phyloP scores from a whole-genome alignment of 148 eudicot genomes.

The Pharnaceum exiguum region DNA sequence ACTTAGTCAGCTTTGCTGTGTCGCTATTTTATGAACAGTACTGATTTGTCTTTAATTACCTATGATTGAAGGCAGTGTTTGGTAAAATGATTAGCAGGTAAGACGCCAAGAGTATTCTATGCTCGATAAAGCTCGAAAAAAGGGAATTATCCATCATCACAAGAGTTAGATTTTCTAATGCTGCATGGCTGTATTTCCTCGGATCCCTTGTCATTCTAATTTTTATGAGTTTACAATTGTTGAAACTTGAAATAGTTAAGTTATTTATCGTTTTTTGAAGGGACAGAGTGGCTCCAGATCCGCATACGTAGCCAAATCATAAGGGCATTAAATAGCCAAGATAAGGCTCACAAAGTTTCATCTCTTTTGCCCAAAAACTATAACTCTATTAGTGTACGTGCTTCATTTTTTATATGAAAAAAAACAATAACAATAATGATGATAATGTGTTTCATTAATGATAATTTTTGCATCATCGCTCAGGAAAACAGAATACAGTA shows the following conservation, averaged over 20 bases:
- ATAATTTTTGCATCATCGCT: too few relatives aligned
- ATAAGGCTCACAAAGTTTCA: constrained; percentile 1
- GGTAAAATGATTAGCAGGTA: constrained; percentile 20
- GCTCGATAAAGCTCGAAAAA: too few relatives aligned
- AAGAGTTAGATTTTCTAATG: background rate
- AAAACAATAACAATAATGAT: too few relatives aligned
- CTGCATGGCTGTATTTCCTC: background rate
- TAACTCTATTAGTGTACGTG: too few relatives aligned
- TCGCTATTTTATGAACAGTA: constrained; percentile 11
- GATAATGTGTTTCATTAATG: too few relatives aligned
- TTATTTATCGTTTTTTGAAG: background rate
- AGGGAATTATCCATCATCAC: too few relatives aligned
- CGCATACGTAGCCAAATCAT: constrained; percentile 17
- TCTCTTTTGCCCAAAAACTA: background rate
- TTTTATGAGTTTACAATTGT: too few relatives aligned
- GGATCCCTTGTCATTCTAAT: background rate
- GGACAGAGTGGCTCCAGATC: constrained; percentile 11
- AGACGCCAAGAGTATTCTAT: constrained; percentile 3
- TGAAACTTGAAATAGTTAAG: background rate
- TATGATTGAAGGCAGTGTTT: constrained; percentile 23
- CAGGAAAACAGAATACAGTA: too few relatives aligned
- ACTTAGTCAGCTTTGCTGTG: constrained; percentile 6
- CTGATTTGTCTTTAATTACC: constrained; percentile 14
- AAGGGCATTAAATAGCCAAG: constrained; percentile 1
- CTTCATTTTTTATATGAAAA: too few relatives aligned